Conservation (phyloP, 2,329 filamentous ascomycete species). For the Fusarium chlamydosporum region DNA sequence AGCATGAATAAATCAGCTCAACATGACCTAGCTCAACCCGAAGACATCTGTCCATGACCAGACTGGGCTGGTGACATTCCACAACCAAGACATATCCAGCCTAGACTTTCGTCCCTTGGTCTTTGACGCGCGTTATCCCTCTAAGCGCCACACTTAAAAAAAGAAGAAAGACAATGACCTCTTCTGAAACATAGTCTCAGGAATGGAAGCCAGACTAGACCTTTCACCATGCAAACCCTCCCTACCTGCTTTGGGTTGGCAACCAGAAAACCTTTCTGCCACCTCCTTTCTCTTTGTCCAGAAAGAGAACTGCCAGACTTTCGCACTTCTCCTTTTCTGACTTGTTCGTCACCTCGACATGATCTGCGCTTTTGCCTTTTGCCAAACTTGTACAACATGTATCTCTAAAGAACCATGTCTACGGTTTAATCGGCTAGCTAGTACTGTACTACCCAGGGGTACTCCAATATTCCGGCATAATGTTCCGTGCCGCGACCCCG, state of each 20-base stretch:
- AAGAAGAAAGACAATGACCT: constrained; percentile 17
- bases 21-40: not conserved
- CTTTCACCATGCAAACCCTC: constrained; percentile 19
- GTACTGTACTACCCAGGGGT: not conserved
- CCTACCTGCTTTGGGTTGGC: constrained; percentile 19
- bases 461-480: constrained; percentile 5
- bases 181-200: constrained; percentile 40
- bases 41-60: not conserved
- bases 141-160: constrained; percentile 33
- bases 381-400: not conserved
- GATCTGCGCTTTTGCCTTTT: constrained; percentile 2
- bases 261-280: constrained; percentile 18
- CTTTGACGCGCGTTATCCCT: constrained; percentile 38
- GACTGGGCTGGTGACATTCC: constrained; percentile 35
- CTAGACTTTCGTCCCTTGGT: constrained; percentile 8
- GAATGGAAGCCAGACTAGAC: constrained; percentile 25
- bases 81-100: constrained; percentile 28
- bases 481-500: constrained; percentile 18
- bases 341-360: not conserved
- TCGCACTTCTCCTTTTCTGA: constrained; percentile 3
- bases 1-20: constrained; percentile 6
- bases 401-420: not conserved
- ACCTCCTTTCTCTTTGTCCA: constrained; percentile 30
- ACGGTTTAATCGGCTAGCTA: constrained; percentile 2
- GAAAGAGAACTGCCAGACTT: constrained; percentile 8